Base-by-base conservation (phyloP, 306 rosid genomes). In the Sphenostylis stenocarpa region DNA sequence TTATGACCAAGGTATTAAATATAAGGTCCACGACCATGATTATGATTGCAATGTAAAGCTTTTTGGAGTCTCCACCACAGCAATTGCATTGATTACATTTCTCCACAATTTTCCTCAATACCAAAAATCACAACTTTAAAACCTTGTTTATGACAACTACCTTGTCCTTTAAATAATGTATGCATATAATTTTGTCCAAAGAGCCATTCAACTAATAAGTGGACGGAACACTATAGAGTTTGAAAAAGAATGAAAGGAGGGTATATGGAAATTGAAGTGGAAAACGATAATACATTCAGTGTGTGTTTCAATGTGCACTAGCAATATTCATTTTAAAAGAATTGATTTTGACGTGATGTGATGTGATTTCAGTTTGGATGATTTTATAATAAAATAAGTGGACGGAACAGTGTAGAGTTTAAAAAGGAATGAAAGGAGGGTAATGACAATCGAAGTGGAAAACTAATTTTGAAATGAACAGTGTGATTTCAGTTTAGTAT, bases 181-280 rank as follows among this genome's bases (percentile, higher is more conserved):
- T 26, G 58, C 60, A 75, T 45, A 24, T 58, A 26, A 39, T 65
- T 48, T 58, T 71, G 67, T 16, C 75, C 43, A 65, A 48, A 43
- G 49, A 33, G 7, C 43, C 23, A 49, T 31, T 73, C 66, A 67
- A 72, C 51, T 49, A 28, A 55, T 55, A 14, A 39, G 10, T 19
- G 1, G 33, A 11, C 14, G 5, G 15, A 11, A 41, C 16, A 13
- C 4, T 12, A 41, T 41, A 41, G 10, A 2, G 14, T 41, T 11
- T 41, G 10, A 41, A 41, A 41, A 41, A 9, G 14, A 3, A 39
- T 11, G 15, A 41, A 12, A 12, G 14, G 47, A 41, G 12, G 16
- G 16, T 9, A 41, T 43, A 14, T 41, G 13, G 47, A 43, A 4
- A 4, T 45, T 31, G 39, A 43, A 53, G 62, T n/a, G 5, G n/a